Base-by-base conservation (phyloP, 2,329 filamentous ascomycete species). In the Lecanicillium sp. region DNA sequence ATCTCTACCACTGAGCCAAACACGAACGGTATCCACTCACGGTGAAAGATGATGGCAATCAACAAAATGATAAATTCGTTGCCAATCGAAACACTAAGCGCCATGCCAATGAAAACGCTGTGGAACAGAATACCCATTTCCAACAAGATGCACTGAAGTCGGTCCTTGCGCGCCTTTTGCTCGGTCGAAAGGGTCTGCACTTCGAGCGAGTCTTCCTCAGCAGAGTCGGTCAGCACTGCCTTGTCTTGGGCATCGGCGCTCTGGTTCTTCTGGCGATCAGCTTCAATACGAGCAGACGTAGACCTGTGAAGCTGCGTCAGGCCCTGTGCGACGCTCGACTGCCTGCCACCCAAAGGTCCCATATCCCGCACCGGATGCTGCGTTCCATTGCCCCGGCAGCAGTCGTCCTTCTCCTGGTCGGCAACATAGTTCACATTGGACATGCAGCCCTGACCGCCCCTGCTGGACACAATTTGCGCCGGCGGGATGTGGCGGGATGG, bases 81-180 rank as follows among this genome's bases (percentile, higher is more conserved):
- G 1, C 84, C 84, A 1, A 82, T 83, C 3, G 84, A 80, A 7
- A 90, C 84, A 22, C 81, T 86, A 30, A 90, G 70, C 4, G 85
- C 83, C 82, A 89, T 88, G 44, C 85, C 85, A 48, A 90, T 89
- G 54, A 90, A 90, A 44, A 89, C 69, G 53, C 79, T 84, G 49
- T 62, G 59, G 39, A 62, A 62, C 32, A 62, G 49, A 47, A 89
- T 89, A 19, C 85, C 85, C 19, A 84, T 81, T 62, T 90, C 85
- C 13, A 89, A 72, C 40, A 89, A 70, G 42, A 89, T 69, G 47
- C 84, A 88, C 59, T 89, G 84, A 10, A 89, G 66, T 48, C 87
- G 74, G 49, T 82, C 73, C 41, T 81, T 75, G 51, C 81, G 77
- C 44, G 60, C 54, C 46, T 76, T 69, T 59, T 81, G 67, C 56